Evolutionary conservation across 2,329 filamentous ascomycete genomes (phyloP).

Genomic region (Rachicladosporium sp.): DNA sequence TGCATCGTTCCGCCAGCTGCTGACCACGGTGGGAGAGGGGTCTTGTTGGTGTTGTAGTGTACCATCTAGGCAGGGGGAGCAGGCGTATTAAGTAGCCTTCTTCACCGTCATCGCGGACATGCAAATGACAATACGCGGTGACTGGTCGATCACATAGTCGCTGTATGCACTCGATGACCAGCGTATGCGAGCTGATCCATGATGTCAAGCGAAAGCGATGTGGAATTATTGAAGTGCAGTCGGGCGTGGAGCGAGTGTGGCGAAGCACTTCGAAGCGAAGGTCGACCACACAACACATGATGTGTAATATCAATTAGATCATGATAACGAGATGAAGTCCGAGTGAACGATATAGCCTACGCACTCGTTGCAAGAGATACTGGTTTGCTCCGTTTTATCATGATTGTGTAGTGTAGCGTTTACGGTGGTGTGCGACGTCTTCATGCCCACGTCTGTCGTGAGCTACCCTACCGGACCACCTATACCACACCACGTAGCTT

Average conservation of each 20-base stretch:
- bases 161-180: neutral
- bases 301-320: neutral
- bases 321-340: neutral
- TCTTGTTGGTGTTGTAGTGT: slow-evolving; percentile 1
- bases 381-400: neutral
- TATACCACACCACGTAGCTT: neutral
- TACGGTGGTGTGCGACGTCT: neutral
- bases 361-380: neutral
- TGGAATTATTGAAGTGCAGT: too few species aligned
- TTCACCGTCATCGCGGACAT: neutral
- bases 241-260: too few species aligned
- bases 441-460: neutral
- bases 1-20: slow-evolving; percentile 11
- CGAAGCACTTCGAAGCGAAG: neutral
- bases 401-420: neutral
- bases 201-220: too few species aligned
- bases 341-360: neutral
- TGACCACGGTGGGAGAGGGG: slow-evolving; percentile 3
- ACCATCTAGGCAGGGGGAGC: neutral
- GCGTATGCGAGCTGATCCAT: too few species aligned
- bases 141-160: neutral
- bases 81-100: neutral
- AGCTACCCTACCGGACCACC: neutral
- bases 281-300: neutral
- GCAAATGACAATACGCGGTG: neutral